These are phyloP conservation scores for Sarocladiaceae sp. DNA, from an alignment of 2,329 filamentous ascomycete species.

Conservation along the genomic window DNA sequence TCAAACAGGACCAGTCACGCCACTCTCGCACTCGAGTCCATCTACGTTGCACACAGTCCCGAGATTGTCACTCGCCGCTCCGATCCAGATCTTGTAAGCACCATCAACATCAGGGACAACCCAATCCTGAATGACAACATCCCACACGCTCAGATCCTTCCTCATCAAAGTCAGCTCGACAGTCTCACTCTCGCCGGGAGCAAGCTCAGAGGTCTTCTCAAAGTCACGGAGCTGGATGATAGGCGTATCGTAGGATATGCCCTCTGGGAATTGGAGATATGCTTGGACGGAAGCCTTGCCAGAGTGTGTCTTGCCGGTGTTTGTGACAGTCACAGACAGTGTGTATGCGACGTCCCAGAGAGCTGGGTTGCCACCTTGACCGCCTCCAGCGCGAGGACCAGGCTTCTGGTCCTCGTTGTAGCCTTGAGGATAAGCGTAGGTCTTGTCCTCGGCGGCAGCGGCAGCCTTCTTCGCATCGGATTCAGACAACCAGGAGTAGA, in stretches of 20 bases:
- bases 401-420: slow-evolving; percentile 50
- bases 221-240: slow-evolving; percentile 67
- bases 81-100: slow-evolving; percentile 34
- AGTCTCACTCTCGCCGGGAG: slow-evolving; percentile 45
- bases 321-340: slow-evolving; percentile 43
- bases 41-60: slow-evolving; percentile 24
- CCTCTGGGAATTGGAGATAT: slow-evolving; percentile 39
- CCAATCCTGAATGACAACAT: slow-evolving; percentile 65
- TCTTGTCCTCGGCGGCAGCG: slow-evolving; percentile 22
- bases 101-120: slow-evolving; percentile 37
- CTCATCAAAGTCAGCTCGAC: slow-evolving; percentile 59
- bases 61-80: slow-evolving; percentile 31
- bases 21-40: slow-evolving; percentile 23
- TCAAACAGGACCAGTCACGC: slow-evolving; percentile 9
- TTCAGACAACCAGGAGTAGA: slow-evolving; percentile 62
- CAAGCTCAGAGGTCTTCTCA: slow-evolving; percentile 57
- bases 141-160: slow-evolving; percentile 72
- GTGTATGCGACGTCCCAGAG: slow-evolving; percentile 50
- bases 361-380: slow-evolving; percentile 63
- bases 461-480: slow-evolving; percentile 36
- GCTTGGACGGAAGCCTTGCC: slow-evolving; percentile 44
- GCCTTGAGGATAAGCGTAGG: slow-evolving; percentile 56
- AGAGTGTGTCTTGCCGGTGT: slow-evolving; percentile 39
- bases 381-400: slow-evolving; percentile 60
- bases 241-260: slow-evolving; percentile 54